Base-by-base conservation (phyloP, 2,329 filamentous ascomycete genomes). In the Cryphonectria naterciae region DNA sequence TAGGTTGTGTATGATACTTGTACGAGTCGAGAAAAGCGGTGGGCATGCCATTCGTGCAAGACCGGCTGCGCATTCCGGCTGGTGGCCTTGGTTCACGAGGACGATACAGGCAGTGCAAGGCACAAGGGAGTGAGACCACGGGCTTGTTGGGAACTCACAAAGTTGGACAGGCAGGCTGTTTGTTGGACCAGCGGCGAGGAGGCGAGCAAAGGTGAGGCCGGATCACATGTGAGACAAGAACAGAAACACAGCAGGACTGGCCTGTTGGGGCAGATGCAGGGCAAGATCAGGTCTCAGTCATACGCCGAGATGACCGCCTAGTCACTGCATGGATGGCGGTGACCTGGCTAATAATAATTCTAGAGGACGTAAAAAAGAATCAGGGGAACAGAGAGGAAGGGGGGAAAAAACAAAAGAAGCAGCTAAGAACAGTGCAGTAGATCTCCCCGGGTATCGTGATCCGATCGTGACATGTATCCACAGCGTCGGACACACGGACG, bases 201-300 rank as follows among this genome's bases (percentile, higher is more conserved):
- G 19, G 25, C 28, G 49, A 39, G 66, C 56, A 28, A 8, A 32
- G 52, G 28, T 65, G 52, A 65, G 52, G 52, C 68, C 52, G 28
- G 56, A 68, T 61, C 41, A 19, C 39, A 61, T 35, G 61, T 49
- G 56, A 8, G 15, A 68, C 66, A 35, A 49, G 52, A 41, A 68
- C 56, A 65, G 61, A 65, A 25, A 65, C 52, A 71, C 60, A 41
- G 19, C 58, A 61, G 58, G 58, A 61, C 58, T 39, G 58, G 58
- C 32, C 58, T 39, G 58, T 22, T 32, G 32, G 19, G 35, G 35
- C 58, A 61, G 35, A 58, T 6, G 54, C 54, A 32, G 54, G 28
- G 54, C 54, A 58, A 32, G 54, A 35, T 28, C 54, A 58, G 54
- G 54, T 58, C 54, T 58, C 54, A 58, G 54, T 58, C 54, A 58